Percentiles rank a stretch among this genome's conserved stretches.
phyloP scores from a whole-genome alignment of 805 yeast genomes.

The Schwanniomyces yamadae region DNA sequence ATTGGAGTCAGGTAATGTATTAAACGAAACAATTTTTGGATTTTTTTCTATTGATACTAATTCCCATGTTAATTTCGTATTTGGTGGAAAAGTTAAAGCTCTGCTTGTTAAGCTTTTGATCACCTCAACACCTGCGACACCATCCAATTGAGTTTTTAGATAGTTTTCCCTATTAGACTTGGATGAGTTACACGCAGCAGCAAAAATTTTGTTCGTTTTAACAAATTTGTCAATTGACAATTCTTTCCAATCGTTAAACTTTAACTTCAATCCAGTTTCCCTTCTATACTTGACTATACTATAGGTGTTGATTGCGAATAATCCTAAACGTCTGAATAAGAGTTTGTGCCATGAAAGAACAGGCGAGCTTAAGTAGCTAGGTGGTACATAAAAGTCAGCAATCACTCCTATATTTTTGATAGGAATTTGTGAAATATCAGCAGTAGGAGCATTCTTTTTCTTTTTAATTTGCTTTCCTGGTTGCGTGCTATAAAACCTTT shows the following conservation, averaged over 20 bases:
- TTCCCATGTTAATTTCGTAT: slow-evolving; percentile 70
- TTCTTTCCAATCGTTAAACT: slow-evolving; percentile 83
- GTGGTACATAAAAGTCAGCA: slow-evolving; percentile 45
- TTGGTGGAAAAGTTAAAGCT: slow-evolving; percentile 49
- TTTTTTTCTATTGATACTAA: slow-evolving; percentile 63
- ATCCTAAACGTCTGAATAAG: slow-evolving; percentile 60
- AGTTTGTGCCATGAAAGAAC: slow-evolving; percentile 43
- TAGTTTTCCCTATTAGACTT: slow-evolving; percentile 37
- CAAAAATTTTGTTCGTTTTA: slow-evolving; percentile 79
- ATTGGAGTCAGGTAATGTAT: slow-evolving; percentile 55
- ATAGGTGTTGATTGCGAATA: slow-evolving; percentile 65
- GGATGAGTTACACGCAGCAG: slow-evolving; percentile 43
- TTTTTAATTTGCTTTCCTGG: slow-evolving; percentile 8
- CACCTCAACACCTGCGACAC: slow-evolving; percentile 34
- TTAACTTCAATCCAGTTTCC: slow-evolving; percentile 42
- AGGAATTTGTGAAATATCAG: slow-evolving; percentile 39
- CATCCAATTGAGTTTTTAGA: slow-evolving; percentile 40
- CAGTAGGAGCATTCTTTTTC: slow-evolving; percentile 17
- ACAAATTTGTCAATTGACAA: slow-evolving; percentile 75
- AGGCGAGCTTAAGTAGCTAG: slow-evolving; percentile 25
- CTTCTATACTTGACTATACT: slow-evolving; percentile 47
- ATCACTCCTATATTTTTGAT: slow-evolving; percentile 38
- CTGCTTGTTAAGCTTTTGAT: slow-evolving; percentile 31
- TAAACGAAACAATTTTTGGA: slow-evolving; percentile 73
- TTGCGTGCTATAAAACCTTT: slow-evolving; percentile 3